These are phyloP conservation scores for Aspergillus pseudoterreus DNA, from an alignment of 2,329 filamentous ascomycete species.

Conservation along the genomic window DNA sequence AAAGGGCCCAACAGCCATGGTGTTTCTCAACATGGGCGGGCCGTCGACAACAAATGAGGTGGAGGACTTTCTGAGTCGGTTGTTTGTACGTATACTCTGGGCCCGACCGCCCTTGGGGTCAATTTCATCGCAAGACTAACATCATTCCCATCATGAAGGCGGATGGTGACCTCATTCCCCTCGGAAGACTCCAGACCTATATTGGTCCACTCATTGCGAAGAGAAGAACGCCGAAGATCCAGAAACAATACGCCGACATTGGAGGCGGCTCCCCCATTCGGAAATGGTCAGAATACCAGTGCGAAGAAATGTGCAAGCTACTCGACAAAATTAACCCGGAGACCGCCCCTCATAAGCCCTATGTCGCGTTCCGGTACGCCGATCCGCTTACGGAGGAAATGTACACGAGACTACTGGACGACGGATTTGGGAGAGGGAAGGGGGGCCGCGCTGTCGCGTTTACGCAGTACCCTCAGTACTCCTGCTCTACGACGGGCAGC, in stretches of 20 bases:
- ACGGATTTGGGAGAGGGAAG: slow-evolving; percentile 84
- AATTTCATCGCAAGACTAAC: slow-evolving; percentile 2
- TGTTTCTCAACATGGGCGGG: slow-evolving; percentile 98
- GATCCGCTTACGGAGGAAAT: slow-evolving; percentile 90
- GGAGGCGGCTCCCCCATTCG: slow-evolving; percentile 97
- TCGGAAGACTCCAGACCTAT: slow-evolving; percentile 86
- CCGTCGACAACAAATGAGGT: slow-evolving; percentile 87
- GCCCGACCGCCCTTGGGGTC: no score
- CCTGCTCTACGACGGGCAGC: slow-evolving; percentile 93
- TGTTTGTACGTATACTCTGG: slow-evolving; percentile 66
- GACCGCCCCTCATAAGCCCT: slow-evolving; percentile 94
- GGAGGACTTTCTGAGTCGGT: slow-evolving; percentile 77
- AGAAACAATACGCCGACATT: slow-evolving; percentile 92
- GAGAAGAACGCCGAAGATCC: slow-evolving; percentile 89
- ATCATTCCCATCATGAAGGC: slow-evolving; percentile 52
- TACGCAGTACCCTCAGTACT: slow-evolving; percentile 98
- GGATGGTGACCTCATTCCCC: slow-evolving; percentile 91
- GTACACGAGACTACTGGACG: slow-evolving; percentile 75
- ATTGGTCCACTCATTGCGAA: slow-evolving; percentile 82
- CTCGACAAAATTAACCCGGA: slow-evolving; percentile 86
- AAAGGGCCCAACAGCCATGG: slow-evolving; percentile 90
- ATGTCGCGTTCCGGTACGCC: slow-evolving; percentile 95
- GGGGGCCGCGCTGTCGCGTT: slow-evolving; percentile 95
- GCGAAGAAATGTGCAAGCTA: slow-evolving; percentile 93
- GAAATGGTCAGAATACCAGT: slow-evolving; percentile 96